Conservation (phyloP, 768 basidiomycete species). For the Phlegmacium glaucopus region DNA sequence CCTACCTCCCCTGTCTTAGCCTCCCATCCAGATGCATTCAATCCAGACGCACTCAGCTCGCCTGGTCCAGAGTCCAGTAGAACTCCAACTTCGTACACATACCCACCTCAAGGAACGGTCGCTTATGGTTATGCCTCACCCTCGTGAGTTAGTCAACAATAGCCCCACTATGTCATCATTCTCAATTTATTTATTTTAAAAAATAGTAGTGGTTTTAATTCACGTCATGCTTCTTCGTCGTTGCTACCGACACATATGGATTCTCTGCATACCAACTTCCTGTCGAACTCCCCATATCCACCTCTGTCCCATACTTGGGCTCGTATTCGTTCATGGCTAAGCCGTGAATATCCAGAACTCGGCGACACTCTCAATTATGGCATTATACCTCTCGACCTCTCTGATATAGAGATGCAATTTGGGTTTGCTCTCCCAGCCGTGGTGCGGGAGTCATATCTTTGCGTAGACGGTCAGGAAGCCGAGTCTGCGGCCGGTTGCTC, state of each 20-base stretch:
- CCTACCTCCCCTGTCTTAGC: constrained; percentile 61
- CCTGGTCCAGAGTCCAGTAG: constrained; percentile 45
- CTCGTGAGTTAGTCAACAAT: constrained; percentile 43
- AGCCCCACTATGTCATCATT: constrained; percentile 2
- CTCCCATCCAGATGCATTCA: constrained; percentile 58
- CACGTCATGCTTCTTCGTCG: constrained; percentile 46
- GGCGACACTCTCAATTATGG: constrained; percentile 95
- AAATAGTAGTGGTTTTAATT: constrained; percentile 34
- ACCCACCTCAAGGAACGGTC: constrained; percentile 64
- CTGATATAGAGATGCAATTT: constrained; percentile 79
- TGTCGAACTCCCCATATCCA: constrained; percentile 56
- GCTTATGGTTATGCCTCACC: constrained; percentile 61
- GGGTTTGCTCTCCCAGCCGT: constrained; percentile 80
- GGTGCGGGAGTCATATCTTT: constrained; percentile 87
- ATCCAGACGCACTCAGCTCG: constrained; percentile 46
- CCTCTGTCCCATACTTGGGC: constrained; percentile 82
- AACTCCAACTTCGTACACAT: constrained; percentile 58
- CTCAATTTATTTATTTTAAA: constrained; percentile 13
- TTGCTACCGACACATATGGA: constrained; percentile 70
- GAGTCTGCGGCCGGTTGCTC: constrained; percentile 85
- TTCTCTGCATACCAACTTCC: constrained; percentile 40
- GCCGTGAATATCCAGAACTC: constrained; percentile 87
- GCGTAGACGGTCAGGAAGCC: constrained; percentile 91
- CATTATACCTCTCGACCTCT: constrained; percentile 74
- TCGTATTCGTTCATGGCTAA: constrained; percentile 79